Evolutionary conservation across 73 alveolate genomes (phyloP), one percentile per base, ranked within the genome.

Genomic region (Symbiodinium natans): DNA sequence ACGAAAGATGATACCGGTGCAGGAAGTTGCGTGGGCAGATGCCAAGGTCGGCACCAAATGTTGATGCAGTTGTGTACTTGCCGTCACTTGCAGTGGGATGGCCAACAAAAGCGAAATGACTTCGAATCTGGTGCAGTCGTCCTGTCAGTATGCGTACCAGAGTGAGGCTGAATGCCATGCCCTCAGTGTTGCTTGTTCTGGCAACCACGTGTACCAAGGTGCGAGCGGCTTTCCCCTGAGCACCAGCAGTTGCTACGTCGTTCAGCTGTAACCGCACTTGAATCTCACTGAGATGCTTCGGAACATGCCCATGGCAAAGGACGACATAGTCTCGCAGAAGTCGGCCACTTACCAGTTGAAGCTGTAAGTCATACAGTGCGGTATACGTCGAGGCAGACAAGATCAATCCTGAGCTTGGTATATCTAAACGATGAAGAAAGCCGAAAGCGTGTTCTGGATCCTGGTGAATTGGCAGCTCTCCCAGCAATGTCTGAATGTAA

Each of bases 51-150:
- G 68, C 48, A 3, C 31, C n/a, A 25, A 86, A 86, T 11, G 94
- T 54, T 43, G 68, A 27, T 33, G 41, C 82, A 0, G 63, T 56
- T 33, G 94, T 34, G 83, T 86, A 86, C 74, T 41, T 86, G 56
- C 83, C 56, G 41, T 86, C 94, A 4, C 83, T 34, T 11, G 41
- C 94, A 54, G 83, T 86, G 19, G 94, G 63, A 31, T 86, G 94
- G 33, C 94, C 94, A 38, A 86, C 33, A 33, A 52, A 68, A 36
- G 94, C 94, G 23, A 36, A 31, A 41, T 86, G 94, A 48, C 68
- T 46, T 1, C 94, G 94, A 40, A 86, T 86, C 36, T 86, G 94
- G n/a, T 86, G 94, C 59, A 75, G 83, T 38, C 94, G 82, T 36
- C 94, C 94, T 0, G 94, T 46, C 19, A 46, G 41, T 31, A 86